These are phyloP conservation scores for Candida awuae DNA, from an alignment of 805 yeast genomes.

Conservation along the genomic window DNA sequence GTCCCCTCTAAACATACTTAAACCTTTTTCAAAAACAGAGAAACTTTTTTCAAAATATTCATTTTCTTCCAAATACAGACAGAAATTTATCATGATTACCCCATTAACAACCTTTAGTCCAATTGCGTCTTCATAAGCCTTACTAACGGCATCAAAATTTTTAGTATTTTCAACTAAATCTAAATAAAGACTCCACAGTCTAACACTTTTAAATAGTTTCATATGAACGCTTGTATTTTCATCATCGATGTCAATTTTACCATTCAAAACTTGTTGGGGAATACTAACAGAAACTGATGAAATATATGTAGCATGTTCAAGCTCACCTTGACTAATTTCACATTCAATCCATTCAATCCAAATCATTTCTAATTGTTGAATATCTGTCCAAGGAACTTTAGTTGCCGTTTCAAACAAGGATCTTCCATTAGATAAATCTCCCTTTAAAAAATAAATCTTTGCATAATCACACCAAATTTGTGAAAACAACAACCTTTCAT, in stretches of 20 bases:
- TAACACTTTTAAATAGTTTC: slow-evolving; percentile 49
- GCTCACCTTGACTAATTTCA: slow-evolving; percentile 43
- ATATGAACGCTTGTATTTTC: slow-evolving; percentile 43
- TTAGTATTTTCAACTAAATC: slow-evolving; percentile 58
- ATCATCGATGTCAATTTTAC: slow-evolving; percentile 31
- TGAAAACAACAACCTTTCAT: slow-evolving; percentile 33
- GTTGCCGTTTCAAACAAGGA: slow-evolving; percentile 55
- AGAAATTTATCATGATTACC: slow-evolving; percentile 55
- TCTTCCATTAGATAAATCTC: slow-evolving; percentile 52
- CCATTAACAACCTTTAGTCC: slow-evolving; percentile 63
- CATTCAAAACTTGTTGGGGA: slow-evolving; percentile 15
- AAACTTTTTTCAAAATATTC: slow-evolving; percentile 42
- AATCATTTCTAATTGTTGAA: slow-evolving; percentile 58
- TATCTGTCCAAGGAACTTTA: slow-evolving; percentile 56
- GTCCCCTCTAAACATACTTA: slow-evolving; percentile 53
- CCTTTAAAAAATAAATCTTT: slow-evolving; percentile 45
- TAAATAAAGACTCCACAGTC: slow-evolving; percentile 66
- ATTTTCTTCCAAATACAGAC: slow-evolving; percentile 46
- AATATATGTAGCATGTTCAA: slow-evolving; percentile 32
- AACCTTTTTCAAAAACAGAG: slow-evolving; percentile 60
- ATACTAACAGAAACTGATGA: slow-evolving; percentile 28
- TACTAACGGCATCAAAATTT: slow-evolving; percentile 32
- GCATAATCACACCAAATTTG: slow-evolving; percentile 70
- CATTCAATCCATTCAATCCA: slow-evolving; percentile 74
- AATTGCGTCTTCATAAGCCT: slow-evolving; percentile 46